Base-by-base conservation (phyloP, 495 filamentous ascomycete genomes). In the Daldinia bambusicola region DNA sequence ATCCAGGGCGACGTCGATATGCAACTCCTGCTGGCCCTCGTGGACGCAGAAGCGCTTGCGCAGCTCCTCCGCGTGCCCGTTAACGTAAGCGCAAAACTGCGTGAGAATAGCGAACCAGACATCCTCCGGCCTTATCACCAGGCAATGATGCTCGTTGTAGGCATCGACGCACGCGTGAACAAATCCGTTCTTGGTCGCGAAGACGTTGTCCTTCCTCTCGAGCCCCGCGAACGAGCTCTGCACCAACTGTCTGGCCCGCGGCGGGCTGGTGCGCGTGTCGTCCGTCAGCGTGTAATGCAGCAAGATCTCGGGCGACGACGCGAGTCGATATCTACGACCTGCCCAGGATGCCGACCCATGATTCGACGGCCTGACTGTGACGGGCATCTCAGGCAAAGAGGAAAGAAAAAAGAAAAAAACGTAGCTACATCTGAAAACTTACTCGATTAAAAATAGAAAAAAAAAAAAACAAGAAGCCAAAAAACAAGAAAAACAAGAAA, bases 1-100 rank as follows among this genome's bases (percentile, higher is more conserved):
- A n/a, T 75, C 74, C 7, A 80, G 70, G 22, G 74, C 60, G n/a
- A 68, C 71, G 3, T 80, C 74, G 69, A 86, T 75, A 59, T 77
- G 61, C 0, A 89, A 72, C 31, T 83, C 71, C 67, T 84, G 81
- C 68, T 86, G 80, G 6, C 85, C 84, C 76, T 98, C 95, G 22
- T 95, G 84, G 76, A 91, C 88, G 37, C 95, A 84, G 76, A 90
- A 98, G 76, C 97, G 94, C 66, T 93, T 92, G 51, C 95, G 85
- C 22, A 98, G 81, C 57, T 91, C 90, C 74, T 91, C 92, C 34
- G 98, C 81, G 51, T 97, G 92, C 18, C 84, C 83, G 79, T 97
- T 98, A 71, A 97, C 74, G 74, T 84, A 87, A 55, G 83, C 70
- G 67, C 76, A 84, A 9, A 90, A 77, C 69, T 89, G 87, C 4